Evolutionary conservation across 768 basidiomycete genomes (phyloP).

Genomic region (Termitomyces sp.): DNA sequence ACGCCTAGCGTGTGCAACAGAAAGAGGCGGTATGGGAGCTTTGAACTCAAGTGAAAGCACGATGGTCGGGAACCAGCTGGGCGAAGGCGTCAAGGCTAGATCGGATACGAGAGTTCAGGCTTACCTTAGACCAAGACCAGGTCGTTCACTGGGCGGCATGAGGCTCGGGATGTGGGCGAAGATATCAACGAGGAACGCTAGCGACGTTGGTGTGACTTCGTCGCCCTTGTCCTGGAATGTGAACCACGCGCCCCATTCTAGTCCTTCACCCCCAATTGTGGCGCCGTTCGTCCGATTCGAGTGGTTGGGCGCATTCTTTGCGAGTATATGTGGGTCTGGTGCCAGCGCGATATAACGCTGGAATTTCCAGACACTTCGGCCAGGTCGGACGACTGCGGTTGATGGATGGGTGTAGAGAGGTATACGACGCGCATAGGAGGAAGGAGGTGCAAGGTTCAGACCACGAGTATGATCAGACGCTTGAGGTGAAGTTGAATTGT

Average conservation of each 20-base stretch:
- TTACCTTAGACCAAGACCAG: slow-evolving; percentile 31
- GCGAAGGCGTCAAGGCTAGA: not conserved
- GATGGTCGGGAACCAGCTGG: slow-evolving; percentile 51
- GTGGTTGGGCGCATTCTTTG: slow-evolving; percentile 34
- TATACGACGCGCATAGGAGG: slow-evolving; percentile 54
- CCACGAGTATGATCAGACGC: slow-evolving; percentile 15
- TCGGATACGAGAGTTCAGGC: not conserved
- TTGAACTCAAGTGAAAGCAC: slow-evolving; percentile 62
- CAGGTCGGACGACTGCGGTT: slow-evolving; percentile 20
- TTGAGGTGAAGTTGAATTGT: slow-evolving; percentile 29
- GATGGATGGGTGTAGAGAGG: slow-evolving; percentile 56
- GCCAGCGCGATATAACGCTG: slow-evolving; percentile 30
- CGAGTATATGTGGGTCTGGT: slow-evolving; percentile 35
- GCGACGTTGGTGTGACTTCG: slow-evolving; percentile 39
- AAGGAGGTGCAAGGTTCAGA: slow-evolving; percentile 43
- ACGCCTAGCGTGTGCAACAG: slow-evolving; percentile 35
- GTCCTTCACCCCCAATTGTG: slow-evolving; percentile 48
- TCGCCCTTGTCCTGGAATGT: slow-evolving; percentile 39
- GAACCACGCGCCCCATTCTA: slow-evolving; percentile 60
- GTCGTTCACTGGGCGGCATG: slow-evolving; percentile 43
- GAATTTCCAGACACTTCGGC: slow-evolving; percentile 31
- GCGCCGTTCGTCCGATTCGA: slow-evolving; percentile 31
- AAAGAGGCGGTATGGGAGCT: slow-evolving; percentile 45
- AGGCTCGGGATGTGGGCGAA: slow-evolving; percentile 44
- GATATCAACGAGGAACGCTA: slow-evolving; percentile 57